Conservation (phyloP, 257 asterid species). For the Solanum phureja region DNA sequence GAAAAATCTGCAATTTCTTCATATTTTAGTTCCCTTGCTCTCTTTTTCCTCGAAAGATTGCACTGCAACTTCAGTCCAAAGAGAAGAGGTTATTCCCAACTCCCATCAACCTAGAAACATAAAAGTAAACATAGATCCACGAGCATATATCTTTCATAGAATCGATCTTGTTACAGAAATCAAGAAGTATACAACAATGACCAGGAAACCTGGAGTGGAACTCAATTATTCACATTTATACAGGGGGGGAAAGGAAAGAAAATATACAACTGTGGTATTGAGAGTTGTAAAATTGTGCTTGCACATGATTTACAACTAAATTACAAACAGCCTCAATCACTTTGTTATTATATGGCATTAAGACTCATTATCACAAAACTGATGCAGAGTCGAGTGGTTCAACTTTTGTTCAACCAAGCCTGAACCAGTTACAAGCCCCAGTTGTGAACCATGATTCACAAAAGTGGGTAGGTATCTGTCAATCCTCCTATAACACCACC, state of each 20-base stretch:
- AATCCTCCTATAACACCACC: slow-evolving; percentile 38
- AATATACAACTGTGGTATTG: background rate
- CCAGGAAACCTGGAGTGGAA: background rate
- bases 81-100: background rate
- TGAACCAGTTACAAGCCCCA: slow-evolving; percentile 11
- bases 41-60: background rate
- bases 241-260: background rate
- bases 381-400: slow-evolving; percentile 33
- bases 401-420: slow-evolving; percentile 72
- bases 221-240: background rate
- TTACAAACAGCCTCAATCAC: slow-evolving; percentile 13
- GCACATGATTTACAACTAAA: slow-evolving; percentile 23
- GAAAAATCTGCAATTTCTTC: background rate
- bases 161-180: background rate
- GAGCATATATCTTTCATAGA: background rate
- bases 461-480: background rate
- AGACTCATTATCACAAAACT: background rate
- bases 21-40: background rate
- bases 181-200: background rate
- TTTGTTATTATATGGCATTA: background rate
- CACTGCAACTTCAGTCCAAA: background rate
- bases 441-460: slow-evolving; percentile 72
- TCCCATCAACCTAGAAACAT: background rate
- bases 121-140: background rate
- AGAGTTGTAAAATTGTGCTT: background rate